Conservation (phyloP, 73 alveolate genomes). For the Stentor coeruleus region DNA sequence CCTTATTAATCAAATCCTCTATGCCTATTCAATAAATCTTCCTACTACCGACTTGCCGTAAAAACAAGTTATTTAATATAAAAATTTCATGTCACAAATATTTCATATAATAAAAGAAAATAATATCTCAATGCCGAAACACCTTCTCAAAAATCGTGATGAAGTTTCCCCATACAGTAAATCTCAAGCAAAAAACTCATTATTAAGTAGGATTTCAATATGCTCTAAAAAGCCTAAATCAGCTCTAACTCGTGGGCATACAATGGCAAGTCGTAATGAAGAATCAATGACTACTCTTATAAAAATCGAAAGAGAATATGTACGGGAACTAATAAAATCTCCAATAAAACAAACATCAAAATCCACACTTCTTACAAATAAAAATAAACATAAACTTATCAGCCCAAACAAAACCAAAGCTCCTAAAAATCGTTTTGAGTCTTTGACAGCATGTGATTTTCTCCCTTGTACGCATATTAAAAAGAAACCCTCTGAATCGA, state of each 20-base stretch:
- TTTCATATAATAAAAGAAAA: neutral
- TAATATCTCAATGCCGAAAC: neutral
- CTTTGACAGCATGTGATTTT: neutral
- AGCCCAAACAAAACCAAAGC: neutral
- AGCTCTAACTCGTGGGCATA: neutral
- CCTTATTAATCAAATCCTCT: too few relatives aligned
- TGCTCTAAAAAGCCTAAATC: neutral
- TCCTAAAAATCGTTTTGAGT: neutral
- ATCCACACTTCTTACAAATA: neutral
- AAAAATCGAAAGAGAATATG: neutral
- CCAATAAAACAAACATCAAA: neutral
- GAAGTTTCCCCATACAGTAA: neutral
- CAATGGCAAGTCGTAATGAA: neutral
- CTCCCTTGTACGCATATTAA: neutral
- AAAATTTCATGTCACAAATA: neutral
- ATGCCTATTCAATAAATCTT: too few relatives aligned
- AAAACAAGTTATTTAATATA: too few relatives aligned
- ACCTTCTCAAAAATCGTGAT: neutral
- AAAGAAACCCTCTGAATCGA: neutral
- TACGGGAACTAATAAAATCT: neutral
- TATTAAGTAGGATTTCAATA: neutral
- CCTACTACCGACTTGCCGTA: too few relatives aligned
- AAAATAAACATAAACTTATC: too few relatives aligned
- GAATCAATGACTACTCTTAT: neutral
- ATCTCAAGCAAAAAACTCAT: neutral